These are phyloP conservation scores for rapeseed (Brassica napus) DNA, from an alignment of 345 rosid species.

Conservation along the genomic window Da-Ae NC_063446.1:23456001-23456500, in stretches of 20 bases:
- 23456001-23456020: slow-evolving; percentile 2
- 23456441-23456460: slow-evolving; percentile 52
- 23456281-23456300: slow-evolving; percentile 53
- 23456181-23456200: slow-evolving; percentile 69
- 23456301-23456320: slow-evolving; percentile 45
- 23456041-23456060: neutral
- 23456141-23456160: slow-evolving; percentile 70
- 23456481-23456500: slow-evolving; percentile 57
- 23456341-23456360: slow-evolving; percentile 39
- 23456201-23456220: neutral
- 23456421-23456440: slow-evolving; percentile 57
- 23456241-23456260: neutral
- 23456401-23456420: slow-evolving; percentile 58
- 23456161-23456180: slow-evolving; percentile 61
- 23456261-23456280: neutral
- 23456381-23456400: slow-evolving; percentile 46
- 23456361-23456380: slow-evolving; percentile 25
- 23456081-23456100: slow-evolving; percentile 67
- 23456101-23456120: slow-evolving; percentile 41
- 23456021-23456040: neutral
- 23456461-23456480: slow-evolving; percentile 49
- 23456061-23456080: slow-evolving; percentile 65
- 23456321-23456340: slow-evolving; percentile 2
- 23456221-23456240: no score
- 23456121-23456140: slow-evolving; percentile 56